Conservation (phyloP, 2,329 filamentous ascomycete genomes). For the Gaeumannomyces tritici region DNA sequence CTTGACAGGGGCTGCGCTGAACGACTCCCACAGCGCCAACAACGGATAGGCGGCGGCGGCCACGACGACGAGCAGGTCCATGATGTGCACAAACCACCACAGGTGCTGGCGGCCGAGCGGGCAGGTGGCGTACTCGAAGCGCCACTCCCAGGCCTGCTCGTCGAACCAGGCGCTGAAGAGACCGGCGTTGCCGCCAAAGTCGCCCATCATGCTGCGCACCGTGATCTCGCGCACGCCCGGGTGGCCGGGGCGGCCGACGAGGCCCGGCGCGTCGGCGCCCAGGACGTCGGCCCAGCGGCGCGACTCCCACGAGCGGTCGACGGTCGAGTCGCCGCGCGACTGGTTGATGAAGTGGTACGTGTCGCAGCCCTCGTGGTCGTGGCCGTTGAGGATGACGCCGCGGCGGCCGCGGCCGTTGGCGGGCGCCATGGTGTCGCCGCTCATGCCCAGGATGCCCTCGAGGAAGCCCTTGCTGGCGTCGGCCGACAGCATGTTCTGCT, state of each 20-base stretch:
- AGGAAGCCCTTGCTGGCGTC: slow-evolving; percentile 67
- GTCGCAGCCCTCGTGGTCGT: slow-evolving; percentile 93
- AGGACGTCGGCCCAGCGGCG: slow-evolving; percentile 30
- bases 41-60: slow-evolving; percentile 11
- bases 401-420: slow-evolving; percentile 55
- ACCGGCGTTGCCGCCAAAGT: slow-evolving; percentile 85
- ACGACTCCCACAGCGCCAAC: slow-evolving; percentile 7
- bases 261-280: slow-evolving; percentile 30
- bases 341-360: slow-evolving; percentile 74
- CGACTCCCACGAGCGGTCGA: slow-evolving; percentile 40
- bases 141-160: slow-evolving; percentile 61
- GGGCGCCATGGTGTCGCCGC: slow-evolving; percentile 46
- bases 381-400: slow-evolving; percentile 80
- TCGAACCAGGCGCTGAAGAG: slow-evolving; percentile 89
- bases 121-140: slow-evolving; percentile 71
- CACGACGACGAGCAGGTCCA: slow-evolving; percentile 45
- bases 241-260: slow-evolving; percentile 31
- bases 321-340: slow-evolving; percentile 28
- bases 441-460: slow-evolving; percentile 76
- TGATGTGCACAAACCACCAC: slow-evolving; percentile 85
- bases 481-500: slow-evolving; percentile 82
- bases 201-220: slow-evolving; percentile 96
- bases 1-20: too few relatives aligned
- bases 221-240: slow-evolving; percentile 80
- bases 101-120: slow-evolving; percentile 76